These are phyloP conservation scores for Leishmania mexicana DNA, from an alignment of 208 protist genomes.

Conservation along the genomic window DNA sequence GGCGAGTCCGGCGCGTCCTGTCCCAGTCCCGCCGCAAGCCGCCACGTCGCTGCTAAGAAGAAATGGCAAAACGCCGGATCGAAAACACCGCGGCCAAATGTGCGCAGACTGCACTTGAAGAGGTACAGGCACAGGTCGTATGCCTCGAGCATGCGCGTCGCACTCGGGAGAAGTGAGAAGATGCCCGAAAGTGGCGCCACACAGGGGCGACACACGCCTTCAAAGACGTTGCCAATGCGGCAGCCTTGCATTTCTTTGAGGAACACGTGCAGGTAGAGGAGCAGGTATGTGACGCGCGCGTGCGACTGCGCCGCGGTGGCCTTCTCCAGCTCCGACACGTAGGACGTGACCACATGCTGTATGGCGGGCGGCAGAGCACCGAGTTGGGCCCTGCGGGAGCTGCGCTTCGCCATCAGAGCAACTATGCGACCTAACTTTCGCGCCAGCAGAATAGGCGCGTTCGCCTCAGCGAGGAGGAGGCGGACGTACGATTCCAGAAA, in stretches of 20 bases:
- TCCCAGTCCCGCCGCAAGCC: conserved; percentile 34
- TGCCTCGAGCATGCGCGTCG: conserved; percentile 26
- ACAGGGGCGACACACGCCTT: conserved; percentile 39
- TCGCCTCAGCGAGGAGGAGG: conserved; percentile 32
- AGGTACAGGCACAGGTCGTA: conserved; percentile 62
- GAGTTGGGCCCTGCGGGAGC: conserved; percentile 28
- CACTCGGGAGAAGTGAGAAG: conserved; percentile 31
- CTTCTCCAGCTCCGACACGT: conserved; percentile 22
- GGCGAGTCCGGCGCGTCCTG: conserved; percentile 5
- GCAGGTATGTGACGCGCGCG: conserved; percentile 33
- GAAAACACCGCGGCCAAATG: conserved; percentile 76
- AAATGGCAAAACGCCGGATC: conserved; percentile 60
- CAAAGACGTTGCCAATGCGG: conserved; percentile 55
- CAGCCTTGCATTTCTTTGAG: conserved; percentile 67
- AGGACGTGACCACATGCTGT: conserved; percentile 31
- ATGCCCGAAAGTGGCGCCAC: conserved; percentile 54
- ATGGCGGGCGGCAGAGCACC: conserved; percentile 46
- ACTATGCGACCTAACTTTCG: conserved; percentile 67
- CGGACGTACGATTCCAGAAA: conserved; percentile 48
- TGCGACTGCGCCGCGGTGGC: conserved; percentile 11
- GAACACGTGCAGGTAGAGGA: conserved; percentile 67
- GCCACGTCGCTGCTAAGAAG: conserved; percentile 52
- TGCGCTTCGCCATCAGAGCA: conserved; percentile 57
- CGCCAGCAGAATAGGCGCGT: conserved; percentile 38
- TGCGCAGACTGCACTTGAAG: conserved; percentile 75